These are phyloP conservation scores for Leccinum variicolor DNA, from an alignment of 768 basidiomycete species.

Conservation along the genomic window DNA sequence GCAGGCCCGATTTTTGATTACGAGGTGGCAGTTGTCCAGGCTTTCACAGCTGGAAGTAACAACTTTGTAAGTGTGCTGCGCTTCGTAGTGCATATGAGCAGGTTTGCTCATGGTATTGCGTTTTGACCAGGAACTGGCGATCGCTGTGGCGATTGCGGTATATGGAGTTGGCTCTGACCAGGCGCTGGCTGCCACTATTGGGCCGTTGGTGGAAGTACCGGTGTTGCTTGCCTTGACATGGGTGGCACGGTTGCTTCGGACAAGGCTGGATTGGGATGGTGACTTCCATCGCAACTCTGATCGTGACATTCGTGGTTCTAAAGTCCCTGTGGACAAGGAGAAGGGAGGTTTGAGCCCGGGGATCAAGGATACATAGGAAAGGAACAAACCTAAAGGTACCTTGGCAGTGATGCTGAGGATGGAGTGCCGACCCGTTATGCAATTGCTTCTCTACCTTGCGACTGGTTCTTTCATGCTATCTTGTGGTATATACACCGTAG, in stretches of 20 bases:
- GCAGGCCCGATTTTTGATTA: conserved; percentile 41
- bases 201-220: conserved; percentile 77
- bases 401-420: no score
- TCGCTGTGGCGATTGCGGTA: conserved; percentile 74
- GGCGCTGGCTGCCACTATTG: conserved; percentile 78
- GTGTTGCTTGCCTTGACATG: conserved; percentile 69
- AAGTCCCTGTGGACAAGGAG: neutral
- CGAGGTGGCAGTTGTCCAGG: conserved; percentile 71
- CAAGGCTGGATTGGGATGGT: conserved; percentile 27
- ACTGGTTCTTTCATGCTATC: no score
- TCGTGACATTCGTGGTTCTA: neutral
- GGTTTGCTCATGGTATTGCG: neutral
- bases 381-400: no score
- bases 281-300: neutral
- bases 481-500: no score
- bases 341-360: neutral
- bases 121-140: conserved; percentile 68
- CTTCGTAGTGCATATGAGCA: neutral
- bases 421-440: no score
- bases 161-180: conserved; percentile 78
- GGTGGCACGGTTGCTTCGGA: conserved; percentile 49
- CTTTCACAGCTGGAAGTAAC: conserved; percentile 78
- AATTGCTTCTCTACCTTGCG: no score
- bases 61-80: conserved; percentile 53
- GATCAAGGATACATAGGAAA: no score